Conservation (phyloP, 2,329 filamentous ascomycete genomes). For the Cordyceps cateniannulata region DNA sequence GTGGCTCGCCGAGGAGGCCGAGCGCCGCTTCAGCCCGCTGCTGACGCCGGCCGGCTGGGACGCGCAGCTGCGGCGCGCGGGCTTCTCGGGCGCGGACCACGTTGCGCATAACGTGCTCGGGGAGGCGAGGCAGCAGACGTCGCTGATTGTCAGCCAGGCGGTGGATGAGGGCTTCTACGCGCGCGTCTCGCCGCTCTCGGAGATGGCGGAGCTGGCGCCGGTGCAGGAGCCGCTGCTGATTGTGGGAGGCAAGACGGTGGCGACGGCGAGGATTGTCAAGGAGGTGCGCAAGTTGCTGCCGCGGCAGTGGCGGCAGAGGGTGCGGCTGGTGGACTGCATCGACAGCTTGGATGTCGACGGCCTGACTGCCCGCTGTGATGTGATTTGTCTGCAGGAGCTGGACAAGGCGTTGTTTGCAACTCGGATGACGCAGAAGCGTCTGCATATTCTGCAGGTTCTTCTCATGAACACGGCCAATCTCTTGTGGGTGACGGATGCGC, state of each 20-base stretch:
- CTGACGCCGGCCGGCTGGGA: neutral
- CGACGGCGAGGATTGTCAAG: neutral
- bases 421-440: neutral
- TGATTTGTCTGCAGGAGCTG: neutral
- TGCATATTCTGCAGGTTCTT: neutral
- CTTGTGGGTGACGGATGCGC: neutral
- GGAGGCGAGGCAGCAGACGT: neutral
- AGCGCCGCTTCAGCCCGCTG: conserved; percentile 8
- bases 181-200: neutral
- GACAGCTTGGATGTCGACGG: neutral
- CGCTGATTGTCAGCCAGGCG: neutral
- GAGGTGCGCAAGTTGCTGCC: neutral
- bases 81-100: neutral
- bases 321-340: neutral
- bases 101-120: neutral
- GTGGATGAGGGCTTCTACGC: neutral
- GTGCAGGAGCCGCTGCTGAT: neutral
- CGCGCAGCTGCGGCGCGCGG: neutral
- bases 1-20: conserved; percentile 23
- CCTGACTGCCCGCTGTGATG: neutral
- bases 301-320: neutral
- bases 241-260: neutral
- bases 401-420: neutral
- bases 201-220: neutral
- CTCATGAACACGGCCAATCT: neutral